phyloP scores from a whole-genome alignment of 352 stramenopile species.

The Phytophthora sp. region DNA sequence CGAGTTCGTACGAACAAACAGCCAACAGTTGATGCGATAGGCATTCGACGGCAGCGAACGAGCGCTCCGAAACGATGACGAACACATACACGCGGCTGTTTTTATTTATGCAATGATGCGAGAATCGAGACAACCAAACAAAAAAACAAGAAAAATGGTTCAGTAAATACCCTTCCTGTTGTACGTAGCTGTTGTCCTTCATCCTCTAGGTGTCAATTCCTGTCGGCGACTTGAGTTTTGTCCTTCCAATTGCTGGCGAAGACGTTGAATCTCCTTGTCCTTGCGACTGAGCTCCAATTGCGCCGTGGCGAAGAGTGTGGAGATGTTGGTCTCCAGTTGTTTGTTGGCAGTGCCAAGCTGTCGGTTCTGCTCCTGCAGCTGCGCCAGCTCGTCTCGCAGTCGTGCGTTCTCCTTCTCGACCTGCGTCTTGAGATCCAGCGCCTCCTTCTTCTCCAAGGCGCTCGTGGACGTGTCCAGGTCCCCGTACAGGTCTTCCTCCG shows the following conservation, averaged over 20 bases:
- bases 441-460: conserved; percentile 71
- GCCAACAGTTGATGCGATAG: conserved; percentile 46
- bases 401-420: conserved; percentile 59
- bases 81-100: conserved; percentile 41
- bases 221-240: background rate
- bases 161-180: conserved; percentile 22
- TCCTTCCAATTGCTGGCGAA: conserved; percentile 55
- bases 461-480: conserved; percentile 83
- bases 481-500: conserved; percentile 74
- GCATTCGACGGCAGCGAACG: conserved; percentile 46
- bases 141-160: conserved; percentile 29
- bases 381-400: conserved; percentile 60
- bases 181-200: background rate
- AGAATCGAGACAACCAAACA: conserved; percentile 36
- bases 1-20: conserved; percentile 45
- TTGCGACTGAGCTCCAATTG: conserved; percentile 82
- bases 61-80: conserved; percentile 39
- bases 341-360: conserved; percentile 62
- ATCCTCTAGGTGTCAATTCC: background rate
- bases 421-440: conserved; percentile 55
- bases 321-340: conserved; percentile 77
- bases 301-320: conserved; percentile 72
- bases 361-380: conserved; percentile 69
- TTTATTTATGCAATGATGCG: conserved; percentile 44
- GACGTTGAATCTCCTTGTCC: conserved; percentile 74